Conservation (phyloP, 768 basidiomycete genomes). For the Tubosaeta brunneosetosa region DNA sequence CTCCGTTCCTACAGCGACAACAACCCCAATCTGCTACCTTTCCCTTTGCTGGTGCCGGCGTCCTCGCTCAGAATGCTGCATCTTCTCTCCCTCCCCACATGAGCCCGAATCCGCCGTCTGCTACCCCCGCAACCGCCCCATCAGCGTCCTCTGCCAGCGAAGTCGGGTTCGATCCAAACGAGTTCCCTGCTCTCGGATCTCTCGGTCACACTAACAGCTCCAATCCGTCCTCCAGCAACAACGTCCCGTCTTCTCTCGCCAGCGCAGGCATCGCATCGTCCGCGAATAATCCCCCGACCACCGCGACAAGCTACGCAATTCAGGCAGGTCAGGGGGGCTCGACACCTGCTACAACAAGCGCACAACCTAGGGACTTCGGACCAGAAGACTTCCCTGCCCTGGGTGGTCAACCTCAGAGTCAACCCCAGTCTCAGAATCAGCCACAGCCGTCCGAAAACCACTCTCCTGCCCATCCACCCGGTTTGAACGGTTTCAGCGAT, state of each 20-base stretch:
- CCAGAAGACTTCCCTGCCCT: constrained; percentile 88
- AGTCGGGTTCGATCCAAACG: constrained; percentile 78
- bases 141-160: constrained; percentile 66
- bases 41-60: constrained; percentile 47
- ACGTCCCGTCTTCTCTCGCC: constrained; percentile 27
- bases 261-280: constrained; percentile 21
- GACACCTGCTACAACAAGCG: constrained; percentile 3
- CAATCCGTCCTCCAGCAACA: constrained; percentile 35
- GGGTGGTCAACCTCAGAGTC: constrained; percentile 49
- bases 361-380: constrained; percentile 48
- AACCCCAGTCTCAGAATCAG: constrained; percentile 28
- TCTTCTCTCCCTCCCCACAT: constrained; percentile 55
- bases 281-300: constrained; percentile 28
- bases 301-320: constrained; percentile 70
- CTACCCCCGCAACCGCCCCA: constrained; percentile 43
- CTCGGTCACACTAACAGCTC: constrained; percentile 46
- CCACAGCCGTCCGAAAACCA: constrained; percentile 31
- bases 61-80: constrained; percentile 53
- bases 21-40: constrained; percentile 42
- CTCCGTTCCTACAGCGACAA: constrained; percentile 62
- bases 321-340: constrained; percentile 61
- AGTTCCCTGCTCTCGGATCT: constrained; percentile 80
- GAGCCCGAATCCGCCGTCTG: constrained; percentile 41
- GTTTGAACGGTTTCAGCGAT: constrained; percentile 61
- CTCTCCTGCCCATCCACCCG: constrained; percentile 57